Percentiles rank a stretch among this genome's conserved stretches.
Conservation (phyloP, 2,329 filamentous ascomycete genomes). For the Aurifilum marmelostoma region DNA sequence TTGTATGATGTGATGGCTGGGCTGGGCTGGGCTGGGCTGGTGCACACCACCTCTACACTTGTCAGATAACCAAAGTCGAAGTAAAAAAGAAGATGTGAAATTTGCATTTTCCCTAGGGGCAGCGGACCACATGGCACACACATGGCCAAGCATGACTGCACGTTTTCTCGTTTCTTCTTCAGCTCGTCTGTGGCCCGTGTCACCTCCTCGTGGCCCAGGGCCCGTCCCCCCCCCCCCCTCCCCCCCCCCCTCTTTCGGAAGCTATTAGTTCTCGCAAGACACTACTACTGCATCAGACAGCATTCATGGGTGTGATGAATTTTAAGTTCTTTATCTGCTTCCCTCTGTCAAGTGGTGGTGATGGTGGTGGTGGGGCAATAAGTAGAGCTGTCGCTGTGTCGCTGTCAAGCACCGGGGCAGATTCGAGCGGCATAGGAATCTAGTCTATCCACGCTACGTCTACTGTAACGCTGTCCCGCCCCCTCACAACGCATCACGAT, state of each 20-base stretch:
- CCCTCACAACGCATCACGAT: not conserved
- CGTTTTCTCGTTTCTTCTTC: not conserved
- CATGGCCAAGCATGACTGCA: slow-evolving; percentile 13
- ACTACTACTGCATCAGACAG: not conserved
- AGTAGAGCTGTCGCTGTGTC: no score
- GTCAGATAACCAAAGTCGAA: not conserved
- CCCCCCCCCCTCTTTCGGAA: not conserved
- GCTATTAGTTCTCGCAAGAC: not conserved
- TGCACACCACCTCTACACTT: no score
- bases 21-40: not conserved
- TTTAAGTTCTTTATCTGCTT: not conserved
- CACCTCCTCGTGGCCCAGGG: not conserved
- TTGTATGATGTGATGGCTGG: not conserved
- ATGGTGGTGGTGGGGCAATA: no score
- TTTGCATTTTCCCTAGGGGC: not conserved
- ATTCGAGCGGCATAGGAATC: not conserved
- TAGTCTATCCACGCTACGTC: not conserved
- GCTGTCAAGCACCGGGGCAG: not conserved
- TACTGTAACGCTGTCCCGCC: not conserved
- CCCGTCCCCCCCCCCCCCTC: no score
- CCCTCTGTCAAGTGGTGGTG: no score
- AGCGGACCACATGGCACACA: slow-evolving; percentile 24
- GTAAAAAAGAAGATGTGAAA: no score
- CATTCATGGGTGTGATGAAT: not conserved
- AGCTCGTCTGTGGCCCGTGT: not conserved